Conservation (phyloP, 2,329 filamentous ascomycete genomes). For the Fusarium sp. region DNA sequence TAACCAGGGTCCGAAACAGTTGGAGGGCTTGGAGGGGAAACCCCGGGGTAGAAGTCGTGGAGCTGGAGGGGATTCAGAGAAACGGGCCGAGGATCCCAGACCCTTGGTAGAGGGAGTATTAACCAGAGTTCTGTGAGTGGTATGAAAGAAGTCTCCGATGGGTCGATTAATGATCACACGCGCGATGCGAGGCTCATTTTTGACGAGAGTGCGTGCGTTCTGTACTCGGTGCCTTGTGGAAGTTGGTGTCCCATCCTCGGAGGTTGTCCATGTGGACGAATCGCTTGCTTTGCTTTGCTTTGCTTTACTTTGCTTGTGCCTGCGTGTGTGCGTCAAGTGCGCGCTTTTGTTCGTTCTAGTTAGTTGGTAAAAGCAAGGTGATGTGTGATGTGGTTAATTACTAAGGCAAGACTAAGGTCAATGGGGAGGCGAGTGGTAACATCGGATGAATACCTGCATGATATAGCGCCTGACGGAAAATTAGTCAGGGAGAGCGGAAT, state of each 20-base stretch:
- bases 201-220: neutral
- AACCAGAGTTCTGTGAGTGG: slow-evolving; percentile 29
- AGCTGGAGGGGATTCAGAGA: slow-evolving; percentile 32
- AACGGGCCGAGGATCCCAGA: slow-evolving; percentile 42
- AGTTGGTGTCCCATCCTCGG: slow-evolving; percentile 11
- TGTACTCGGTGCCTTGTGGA: neutral
- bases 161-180: slow-evolving; percentile 38
- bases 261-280: slow-evolving; percentile 29
- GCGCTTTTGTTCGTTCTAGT: neutral
- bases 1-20: slow-evolving; percentile 23
- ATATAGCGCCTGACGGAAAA: slow-evolving; percentile 16
- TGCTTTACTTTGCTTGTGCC: neutral
- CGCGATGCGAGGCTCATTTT: slow-evolving; percentile 13
- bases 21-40: slow-evolving; percentile 37
- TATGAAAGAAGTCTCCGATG: slow-evolving; percentile 28
- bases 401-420: slow-evolving; percentile 16
- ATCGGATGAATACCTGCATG: slow-evolving; percentile 32
- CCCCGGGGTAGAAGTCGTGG: slow-evolving; percentile 37
- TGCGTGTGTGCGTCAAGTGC: neutral
- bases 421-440: slow-evolving; percentile 28
- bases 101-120: slow-evolving; percentile 24
- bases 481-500: slow-evolving; percentile 3
- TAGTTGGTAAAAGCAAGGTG: slow-evolving; percentile 7
- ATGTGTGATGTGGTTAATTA: slow-evolving; percentile 23
- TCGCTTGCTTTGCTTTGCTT: neutral